These are phyloP conservation scores for Geoglossum glabrum DNA, from an alignment of 495 filamentous ascomycete genomes.

Conservation along the genomic window DNA sequence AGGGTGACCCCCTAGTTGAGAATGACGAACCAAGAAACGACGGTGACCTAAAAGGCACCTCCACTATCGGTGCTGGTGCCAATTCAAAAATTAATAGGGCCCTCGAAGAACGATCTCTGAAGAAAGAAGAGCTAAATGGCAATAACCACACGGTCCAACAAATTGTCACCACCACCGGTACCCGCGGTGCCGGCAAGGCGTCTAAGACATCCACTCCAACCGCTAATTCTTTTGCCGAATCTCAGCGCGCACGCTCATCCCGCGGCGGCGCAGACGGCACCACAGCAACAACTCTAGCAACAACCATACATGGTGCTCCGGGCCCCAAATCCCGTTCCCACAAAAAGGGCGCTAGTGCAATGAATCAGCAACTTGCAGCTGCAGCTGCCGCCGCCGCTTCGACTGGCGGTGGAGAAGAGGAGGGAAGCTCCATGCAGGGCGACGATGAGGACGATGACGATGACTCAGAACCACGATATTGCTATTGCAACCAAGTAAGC, in stretches of 20 bases:
- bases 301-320: background rate
- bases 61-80: background rate
- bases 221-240: conserved; percentile 26
- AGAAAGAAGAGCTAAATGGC: conserved; percentile 12
- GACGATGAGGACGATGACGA: conserved; percentile 42
- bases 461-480: conserved; percentile 71
- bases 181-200: conserved; percentile 8
- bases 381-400: conserved; percentile 17
- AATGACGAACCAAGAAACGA: conserved; percentile 14
- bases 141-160: conserved; percentile 11
- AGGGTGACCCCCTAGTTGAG: conserved; percentile 16
- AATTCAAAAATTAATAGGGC: background rate
- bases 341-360: conserved; percentile 36
- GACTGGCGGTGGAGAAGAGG: conserved; percentile 12
- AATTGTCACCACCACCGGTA: conserved; percentile 9
- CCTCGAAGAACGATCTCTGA: conserved; percentile 6
- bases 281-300: background rate
- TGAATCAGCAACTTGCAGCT: conserved; percentile 9
- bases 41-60: conserved; percentile 17
- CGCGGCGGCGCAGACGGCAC: background rate
- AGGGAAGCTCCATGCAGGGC: conserved; percentile 8
- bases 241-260: conserved; percentile 9
- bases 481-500: conserved; percentile 79
- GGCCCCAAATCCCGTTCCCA: conserved; percentile 38
- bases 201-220: conserved; percentile 43